Percentiles rank a stretch among this genome's conserved stretches.
Conservation (phyloP, 768 basidiomycete genomes). For the Imleria badia region DNA sequence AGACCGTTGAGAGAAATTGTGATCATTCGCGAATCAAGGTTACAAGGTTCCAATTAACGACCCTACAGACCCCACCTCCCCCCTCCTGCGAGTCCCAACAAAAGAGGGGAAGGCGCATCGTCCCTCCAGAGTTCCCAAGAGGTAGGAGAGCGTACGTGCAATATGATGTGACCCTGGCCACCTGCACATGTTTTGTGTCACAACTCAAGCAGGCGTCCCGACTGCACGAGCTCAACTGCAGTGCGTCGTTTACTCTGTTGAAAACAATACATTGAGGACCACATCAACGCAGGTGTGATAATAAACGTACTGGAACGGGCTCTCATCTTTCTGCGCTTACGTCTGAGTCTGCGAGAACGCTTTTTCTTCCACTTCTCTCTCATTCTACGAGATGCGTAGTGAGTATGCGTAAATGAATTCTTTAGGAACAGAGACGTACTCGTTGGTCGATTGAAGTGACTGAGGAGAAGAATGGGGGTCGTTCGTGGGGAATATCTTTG, state of each 20-base stretch:
- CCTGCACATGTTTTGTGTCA: constrained; percentile 15
- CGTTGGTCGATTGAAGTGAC: constrained; percentile 32
- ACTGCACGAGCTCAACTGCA: constrained; percentile 31
- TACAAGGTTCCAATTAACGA: constrained; percentile 27
- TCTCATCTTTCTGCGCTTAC: constrained; percentile 96
- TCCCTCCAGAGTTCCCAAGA: constrained; percentile 24
- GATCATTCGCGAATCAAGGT: constrained; percentile 18
- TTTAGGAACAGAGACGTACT: constrained; percentile 15
- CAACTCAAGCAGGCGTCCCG: constrained; percentile 13
- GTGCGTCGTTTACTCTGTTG: constrained; percentile 37
- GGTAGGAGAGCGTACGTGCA: constrained; percentile 29
- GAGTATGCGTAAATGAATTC: not conserved
- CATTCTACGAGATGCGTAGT: constrained; percentile 49
- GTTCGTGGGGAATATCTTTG: constrained; percentile 23
- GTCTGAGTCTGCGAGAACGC: constrained; percentile 87
- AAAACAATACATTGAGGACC: not conserved
- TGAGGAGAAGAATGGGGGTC: constrained; percentile 16
- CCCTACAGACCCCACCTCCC: constrained; percentile 22
- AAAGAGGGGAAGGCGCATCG: constrained; percentile 16
- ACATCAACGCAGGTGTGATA: not conserved
- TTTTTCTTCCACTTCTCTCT: constrained; percentile 99
- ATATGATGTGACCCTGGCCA: constrained; percentile 15
- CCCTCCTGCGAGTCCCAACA: constrained; percentile 25
- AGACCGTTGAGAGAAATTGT: not conserved
- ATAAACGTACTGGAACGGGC: constrained; percentile 82